Base-by-base conservation (phyloP, 106 monocot genomes). In the Allium fistulosum region DNA sequence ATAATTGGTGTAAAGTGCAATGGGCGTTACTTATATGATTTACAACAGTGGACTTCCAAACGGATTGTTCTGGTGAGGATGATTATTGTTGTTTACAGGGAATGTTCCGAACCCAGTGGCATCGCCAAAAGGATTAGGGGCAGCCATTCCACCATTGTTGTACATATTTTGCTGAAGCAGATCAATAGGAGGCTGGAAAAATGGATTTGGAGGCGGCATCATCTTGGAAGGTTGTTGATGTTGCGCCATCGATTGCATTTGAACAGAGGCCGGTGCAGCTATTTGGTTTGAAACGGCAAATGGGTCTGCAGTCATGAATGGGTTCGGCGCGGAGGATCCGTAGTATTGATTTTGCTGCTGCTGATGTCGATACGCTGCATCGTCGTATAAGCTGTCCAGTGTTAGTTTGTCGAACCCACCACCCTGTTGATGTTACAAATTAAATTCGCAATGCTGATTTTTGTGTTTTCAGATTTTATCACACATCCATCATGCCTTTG, bases 381-480 rank as follows among this genome's bases (percentile, higher is more conserved):
- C 91, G 52, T 88, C 87, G 56, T 91, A 91, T 46, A 91, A 67
- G 27, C 91, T 91, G 28, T 92, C 87, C 28, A 92, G 57, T 60
- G 55, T 84, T 51, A 92, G 80, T 71, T 82, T 92, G 71, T 92
- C 91, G 45, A 92, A 73, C 9, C 91, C 87, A 62, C 87, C 87
- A 75, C 53, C 91, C 91, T 91, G 77, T 37, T 37, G 37, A 37
- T 37, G 5, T 5, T 37, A 37, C 37, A 5, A 37, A 4, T 37
- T 37, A 37, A 1, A 37, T 5, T 4, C 37, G 1, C 37, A 37
- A 37, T 2, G 37, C 37, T 37, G 37, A 37, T 37, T 37, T 37
- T 37, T 37, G 37, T 37, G 37, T 37, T 37, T 37, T 37, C 37
- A 37, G 37, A 37, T 37, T 37, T 37, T 37, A 37, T 37, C 37